Evolutionary conservation across 1,284 basidiomycete species (phyloP).

Genomic region (Coniferiporia sulphurascens): DNA sequence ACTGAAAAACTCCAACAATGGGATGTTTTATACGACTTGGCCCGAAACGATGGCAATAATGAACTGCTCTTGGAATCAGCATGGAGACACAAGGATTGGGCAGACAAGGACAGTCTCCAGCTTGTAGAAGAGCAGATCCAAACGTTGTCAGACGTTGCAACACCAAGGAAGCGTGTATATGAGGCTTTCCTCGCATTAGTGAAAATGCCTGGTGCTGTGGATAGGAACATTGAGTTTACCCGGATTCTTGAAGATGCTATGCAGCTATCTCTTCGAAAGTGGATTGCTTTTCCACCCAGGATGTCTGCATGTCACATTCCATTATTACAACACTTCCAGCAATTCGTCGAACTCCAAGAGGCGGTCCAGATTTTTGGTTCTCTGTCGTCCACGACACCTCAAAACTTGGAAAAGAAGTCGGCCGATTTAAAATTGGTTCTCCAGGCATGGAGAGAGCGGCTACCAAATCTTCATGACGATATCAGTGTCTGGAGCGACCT

Average conservation of each 20-base stretch:
- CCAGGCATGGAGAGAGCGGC: constrained; percentile 94
- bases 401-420: constrained; percentile 93
- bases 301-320: constrained; percentile 93
- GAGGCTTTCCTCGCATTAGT: constrained; percentile 91
- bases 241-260: constrained; percentile 93
- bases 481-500: constrained; percentile 99
- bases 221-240: constrained; percentile 79
- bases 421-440: constrained; percentile 94
- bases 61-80: constrained; percentile 94
- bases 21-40: constrained; percentile 94
- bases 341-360: constrained; percentile 97
- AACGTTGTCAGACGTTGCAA: constrained; percentile 79
- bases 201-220: constrained; percentile 57
- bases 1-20: constrained; percentile 98
- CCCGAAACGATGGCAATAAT: constrained; percentile 85
- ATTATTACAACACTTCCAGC: constrained; percentile 96
- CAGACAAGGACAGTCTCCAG: constrained; percentile 70
- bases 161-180: constrained; percentile 91
- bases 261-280: constrained; percentile 94
- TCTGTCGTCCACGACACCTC: constrained; percentile 80
- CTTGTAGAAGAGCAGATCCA: constrained; percentile 83
- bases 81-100: constrained; percentile 95
- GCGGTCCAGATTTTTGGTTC: constrained; percentile 94
- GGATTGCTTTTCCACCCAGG: constrained; percentile 83
- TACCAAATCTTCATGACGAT: constrained; percentile 96